Conservation (phyloP, 2,329 filamentous ascomycete species). For the Cytospora piceae region DNA sequence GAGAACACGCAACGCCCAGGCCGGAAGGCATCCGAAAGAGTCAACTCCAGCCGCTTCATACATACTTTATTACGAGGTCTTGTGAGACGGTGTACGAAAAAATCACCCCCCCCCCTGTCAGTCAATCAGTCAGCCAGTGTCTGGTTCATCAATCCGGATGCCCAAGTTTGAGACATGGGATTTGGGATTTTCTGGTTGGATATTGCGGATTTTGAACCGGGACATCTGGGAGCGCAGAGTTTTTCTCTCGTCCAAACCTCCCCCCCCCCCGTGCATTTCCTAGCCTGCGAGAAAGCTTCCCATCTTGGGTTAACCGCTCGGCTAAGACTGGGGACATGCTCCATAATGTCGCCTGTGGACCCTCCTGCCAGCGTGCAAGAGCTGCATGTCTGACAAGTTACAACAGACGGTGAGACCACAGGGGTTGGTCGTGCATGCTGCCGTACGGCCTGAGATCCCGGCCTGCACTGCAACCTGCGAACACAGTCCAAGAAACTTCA, state of each 20-base stretch:
- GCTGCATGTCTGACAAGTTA: constrained; percentile 24
- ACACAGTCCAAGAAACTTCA: background rate
- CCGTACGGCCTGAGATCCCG: constrained; percentile 21
- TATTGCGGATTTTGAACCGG: constrained; percentile 19
- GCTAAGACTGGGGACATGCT: constrained; percentile 26
- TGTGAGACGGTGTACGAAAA: constrained; percentile 22
- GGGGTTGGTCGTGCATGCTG: constrained; percentile 21
- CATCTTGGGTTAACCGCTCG: constrained; percentile 20
- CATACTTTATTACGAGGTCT: background rate
- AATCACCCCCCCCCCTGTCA: background rate
- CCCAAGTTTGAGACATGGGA: constrained; percentile 24
- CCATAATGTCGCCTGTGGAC: constrained; percentile 12
- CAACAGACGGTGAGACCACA: constrained; percentile 28
- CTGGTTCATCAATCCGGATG: background rate
- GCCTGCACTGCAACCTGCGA: constrained; percentile 12
- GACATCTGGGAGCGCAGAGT: constrained; percentile 30
- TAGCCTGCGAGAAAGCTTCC: constrained; percentile 20
- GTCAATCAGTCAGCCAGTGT: no score
- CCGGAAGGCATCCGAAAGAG: constrained; percentile 6
- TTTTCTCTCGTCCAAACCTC: constrained; percentile 25
- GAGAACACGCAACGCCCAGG: background rate
- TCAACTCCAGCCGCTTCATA: background rate
- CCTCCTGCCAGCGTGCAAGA: constrained; percentile 24
- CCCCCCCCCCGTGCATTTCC: constrained; percentile 1
- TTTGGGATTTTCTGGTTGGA: constrained; percentile 10